phyloP scores from a whole-genome alignment of 2,329 filamentous ascomycete species.

The Zymoseptoria pseudotritici region DNA sequence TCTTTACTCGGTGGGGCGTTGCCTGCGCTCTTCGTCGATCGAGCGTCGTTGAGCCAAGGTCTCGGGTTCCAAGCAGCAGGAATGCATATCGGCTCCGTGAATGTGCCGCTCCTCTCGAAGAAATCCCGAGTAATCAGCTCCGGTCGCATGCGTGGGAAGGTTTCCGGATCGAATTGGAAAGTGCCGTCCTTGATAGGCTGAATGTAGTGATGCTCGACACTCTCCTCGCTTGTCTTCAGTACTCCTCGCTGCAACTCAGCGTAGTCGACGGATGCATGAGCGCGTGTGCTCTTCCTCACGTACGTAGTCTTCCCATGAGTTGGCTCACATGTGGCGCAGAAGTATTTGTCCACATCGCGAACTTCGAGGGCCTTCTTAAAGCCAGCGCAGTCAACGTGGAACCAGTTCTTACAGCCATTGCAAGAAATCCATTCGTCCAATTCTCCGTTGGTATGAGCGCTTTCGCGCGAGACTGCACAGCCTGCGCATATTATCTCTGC shows the following conservation, averaged over 20 bases:
- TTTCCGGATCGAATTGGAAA: slow-evolving; percentile 53
- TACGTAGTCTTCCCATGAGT: slow-evolving; percentile 56
- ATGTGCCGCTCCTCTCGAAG: slow-evolving; percentile 55
- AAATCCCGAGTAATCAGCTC: slow-evolving; percentile 57
- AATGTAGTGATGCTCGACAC: slow-evolving; percentile 60
- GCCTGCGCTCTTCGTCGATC: not conserved
- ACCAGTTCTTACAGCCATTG: slow-evolving; percentile 62
- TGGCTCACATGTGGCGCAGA: slow-evolving; percentile 53
- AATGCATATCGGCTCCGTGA: slow-evolving; percentile 60
- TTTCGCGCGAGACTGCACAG: slow-evolving; percentile 49
- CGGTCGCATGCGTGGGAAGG: slow-evolving; percentile 56
- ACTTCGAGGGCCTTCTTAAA: slow-evolving; percentile 59
- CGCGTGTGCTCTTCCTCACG: slow-evolving; percentile 58
- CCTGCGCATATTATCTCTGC: slow-evolving; percentile 48
- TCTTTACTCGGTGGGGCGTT: not conserved
- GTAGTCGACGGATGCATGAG: slow-evolving; percentile 60
- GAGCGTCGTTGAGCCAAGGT: slow-evolving; percentile 30
- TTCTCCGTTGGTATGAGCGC: slow-evolving; percentile 40
- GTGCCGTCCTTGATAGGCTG: slow-evolving; percentile 59
- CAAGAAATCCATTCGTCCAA: slow-evolving; percentile 60
- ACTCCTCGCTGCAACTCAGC: slow-evolving; percentile 60
- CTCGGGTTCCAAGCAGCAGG: slow-evolving; percentile 54
- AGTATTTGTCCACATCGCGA: slow-evolving; percentile 60
- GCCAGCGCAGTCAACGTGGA: slow-evolving; percentile 59
- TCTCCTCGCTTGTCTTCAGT: slow-evolving; percentile 57